phyloP scores from a whole-genome alignment of 2,329 filamentous ascomycete species.

The Calonectria hawksworthii region DNA sequence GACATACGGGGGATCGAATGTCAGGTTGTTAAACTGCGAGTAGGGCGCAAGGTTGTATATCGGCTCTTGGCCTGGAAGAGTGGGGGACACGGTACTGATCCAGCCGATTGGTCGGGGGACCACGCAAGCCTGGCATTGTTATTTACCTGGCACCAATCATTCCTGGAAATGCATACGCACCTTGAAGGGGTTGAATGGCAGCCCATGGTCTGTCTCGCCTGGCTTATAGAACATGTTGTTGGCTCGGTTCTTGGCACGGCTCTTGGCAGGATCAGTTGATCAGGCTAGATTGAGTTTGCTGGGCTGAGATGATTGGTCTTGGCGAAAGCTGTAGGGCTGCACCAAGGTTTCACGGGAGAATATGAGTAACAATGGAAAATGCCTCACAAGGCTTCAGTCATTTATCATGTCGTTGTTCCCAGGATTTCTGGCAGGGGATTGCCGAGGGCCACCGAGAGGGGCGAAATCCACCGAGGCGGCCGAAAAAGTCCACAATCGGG shows the following conservation, averaged over 20 bases:
- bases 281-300: neutral
- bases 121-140: slow-evolving; percentile 4
- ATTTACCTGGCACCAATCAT: neutral
- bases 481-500: neutral
- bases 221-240: slow-evolving; percentile 24
- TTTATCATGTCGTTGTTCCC: neutral
- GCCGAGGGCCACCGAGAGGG: neutral
- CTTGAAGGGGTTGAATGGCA: slow-evolving; percentile 21
- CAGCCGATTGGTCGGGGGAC: slow-evolving; percentile 23
- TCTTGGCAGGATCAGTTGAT: neutral
- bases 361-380: neutral
- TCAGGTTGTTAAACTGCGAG: slow-evolving; percentile 25
- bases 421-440: neutral
- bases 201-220: slow-evolving; percentile 17
- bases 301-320: neutral
- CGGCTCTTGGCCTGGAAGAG: neutral
- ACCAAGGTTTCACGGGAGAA: neutral
- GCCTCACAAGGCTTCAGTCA: neutral
- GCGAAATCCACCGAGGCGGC: neutral
- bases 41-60: slow-evolving; percentile 24
- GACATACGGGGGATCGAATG: slow-evolving; percentile 23
- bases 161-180: neutral
- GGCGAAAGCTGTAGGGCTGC: neutral
- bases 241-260: no score
- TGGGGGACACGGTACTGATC: slow-evolving; percentile 16